Evolutionary conservation across 768 basidiomycete genomes (phyloP).

Genomic region (Chalciporus piperatus): DNA sequence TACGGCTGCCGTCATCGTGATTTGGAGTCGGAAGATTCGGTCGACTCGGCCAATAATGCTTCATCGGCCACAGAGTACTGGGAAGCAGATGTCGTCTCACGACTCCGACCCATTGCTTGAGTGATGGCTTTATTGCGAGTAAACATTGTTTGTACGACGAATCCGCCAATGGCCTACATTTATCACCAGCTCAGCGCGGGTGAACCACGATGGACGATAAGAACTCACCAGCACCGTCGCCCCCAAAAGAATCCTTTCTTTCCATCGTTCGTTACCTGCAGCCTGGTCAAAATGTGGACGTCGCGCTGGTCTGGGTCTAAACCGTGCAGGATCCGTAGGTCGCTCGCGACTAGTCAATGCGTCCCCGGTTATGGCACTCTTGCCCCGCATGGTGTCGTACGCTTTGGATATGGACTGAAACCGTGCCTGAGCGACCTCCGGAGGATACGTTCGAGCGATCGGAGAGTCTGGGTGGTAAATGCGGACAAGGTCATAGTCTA

Average conservation of each 20-base stretch:
- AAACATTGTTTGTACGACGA: conserved; percentile 33
- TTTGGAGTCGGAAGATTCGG: neutral
- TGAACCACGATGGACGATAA: neutral
- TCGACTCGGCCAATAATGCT: conserved; percentile 22
- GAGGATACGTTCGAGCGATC: conserved; percentile 37
- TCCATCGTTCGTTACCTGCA: conserved; percentile 58
- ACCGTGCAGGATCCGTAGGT: conserved; percentile 37
- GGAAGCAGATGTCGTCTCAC: conserved; percentile 1
- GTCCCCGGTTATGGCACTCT: conserved; percentile 28
- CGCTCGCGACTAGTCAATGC: conserved; percentile 14
- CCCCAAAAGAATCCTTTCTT: conserved; percentile 59
- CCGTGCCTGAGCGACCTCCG: conserved; percentile 54
- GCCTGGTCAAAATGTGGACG: conserved; percentile 48
- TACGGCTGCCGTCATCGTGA: neutral
- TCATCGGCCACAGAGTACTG: conserved; percentile 16
- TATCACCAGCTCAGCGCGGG: neutral
- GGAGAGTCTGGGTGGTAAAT: conserved; percentile 77
- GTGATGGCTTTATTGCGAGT: conserved; percentile 32
- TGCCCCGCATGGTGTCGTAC: conserved; percentile 62
- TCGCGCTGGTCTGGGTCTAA: conserved; percentile 35
- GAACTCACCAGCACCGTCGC: conserved; percentile 49
- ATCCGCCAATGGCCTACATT: conserved; percentile 31
- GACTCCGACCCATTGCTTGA: conserved; percentile 10
- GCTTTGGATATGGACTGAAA: conserved; percentile 70
- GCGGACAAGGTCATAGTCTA: conserved; percentile 78